phyloP scores from a whole-genome alignment of 2,329 filamentous ascomycete species.

The Cladosporium sp. region DNA sequence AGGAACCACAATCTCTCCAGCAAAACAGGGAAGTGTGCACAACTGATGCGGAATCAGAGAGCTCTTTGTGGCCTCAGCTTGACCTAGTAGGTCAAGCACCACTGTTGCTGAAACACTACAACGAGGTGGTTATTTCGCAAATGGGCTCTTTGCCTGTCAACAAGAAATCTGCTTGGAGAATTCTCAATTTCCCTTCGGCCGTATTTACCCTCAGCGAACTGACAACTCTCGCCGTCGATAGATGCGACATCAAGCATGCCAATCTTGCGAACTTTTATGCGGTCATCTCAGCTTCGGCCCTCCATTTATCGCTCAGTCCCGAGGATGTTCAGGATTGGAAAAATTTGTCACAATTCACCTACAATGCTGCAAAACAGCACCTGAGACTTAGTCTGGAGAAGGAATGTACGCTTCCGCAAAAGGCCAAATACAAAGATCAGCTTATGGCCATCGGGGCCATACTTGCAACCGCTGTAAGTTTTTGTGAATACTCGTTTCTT shows the following conservation, averaged over 20 bases:
- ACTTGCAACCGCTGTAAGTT: conserved; percentile 31
- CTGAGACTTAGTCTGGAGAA: conserved; percentile 28
- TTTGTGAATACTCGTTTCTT: too few species aligned
- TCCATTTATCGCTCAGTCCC: background rate
- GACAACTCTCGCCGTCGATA: background rate
- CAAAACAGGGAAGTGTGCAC: conserved; percentile 10
- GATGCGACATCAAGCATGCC: conserved; percentile 23
- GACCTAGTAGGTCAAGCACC: background rate
- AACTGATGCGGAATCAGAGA: conserved; percentile 1
- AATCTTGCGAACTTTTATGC: conserved; percentile 27
- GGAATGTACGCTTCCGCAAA: conserved; percentile 27
- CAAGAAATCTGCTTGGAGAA: background rate
- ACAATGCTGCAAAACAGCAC: conserved; percentile 19
- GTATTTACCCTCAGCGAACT: background rate
- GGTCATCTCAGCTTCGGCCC: conserved; percentile 8
- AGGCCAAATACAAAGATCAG: conserved; percentile 38
- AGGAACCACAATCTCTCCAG: too few species aligned
- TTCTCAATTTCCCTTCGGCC: background rate
- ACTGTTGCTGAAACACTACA: background rate
- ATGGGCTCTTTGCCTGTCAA: background rate
- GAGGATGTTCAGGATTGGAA: background rate
- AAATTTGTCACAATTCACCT: conserved; percentile 24
- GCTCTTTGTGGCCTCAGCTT: background rate
- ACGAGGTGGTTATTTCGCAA: background rate
- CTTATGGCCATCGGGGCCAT: conserved; percentile 34